A percentile compares a stretch with the other conserved stretches of the same genome.
phyloP scores from a whole-genome alignment of 108 stramenopile species.

The Skeletonema menzelii region DNA sequence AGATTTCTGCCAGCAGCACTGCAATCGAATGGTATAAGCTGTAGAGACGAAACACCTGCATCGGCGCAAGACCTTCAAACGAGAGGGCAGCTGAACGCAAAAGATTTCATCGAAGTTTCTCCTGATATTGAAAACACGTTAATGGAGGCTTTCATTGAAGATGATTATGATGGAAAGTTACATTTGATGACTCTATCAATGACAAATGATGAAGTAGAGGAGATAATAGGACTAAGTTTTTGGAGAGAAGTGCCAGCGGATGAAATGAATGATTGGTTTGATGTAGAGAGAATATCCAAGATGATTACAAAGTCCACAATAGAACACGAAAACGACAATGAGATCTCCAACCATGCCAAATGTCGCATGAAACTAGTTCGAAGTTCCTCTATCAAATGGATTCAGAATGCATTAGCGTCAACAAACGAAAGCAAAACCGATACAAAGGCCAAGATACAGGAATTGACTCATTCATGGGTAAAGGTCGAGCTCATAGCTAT shows the following conservation, averaged over 20 bases:
- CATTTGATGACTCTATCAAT: conserved; percentile 28
- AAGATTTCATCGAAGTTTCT: conserved; percentile 19
- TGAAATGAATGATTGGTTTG: conserved; percentile 43
- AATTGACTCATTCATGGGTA: conserved; percentile 36
- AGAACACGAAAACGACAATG: background rate
- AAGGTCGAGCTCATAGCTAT: conserved; percentile 43
- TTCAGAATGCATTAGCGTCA: conserved; percentile 15
- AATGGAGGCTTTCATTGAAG: conserved; percentile 37
- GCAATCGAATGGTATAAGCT: conserved; percentile 10
- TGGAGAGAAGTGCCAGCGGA: conserved; percentile 36
- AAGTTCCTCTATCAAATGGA: conserved; percentile 24
- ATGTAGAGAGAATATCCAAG: conserved; percentile 21
- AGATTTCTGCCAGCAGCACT: conserved; percentile 23
- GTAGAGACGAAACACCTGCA: conserved; percentile 12
- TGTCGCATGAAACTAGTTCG: conserved; percentile 14
- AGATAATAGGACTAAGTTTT: conserved; percentile 29
- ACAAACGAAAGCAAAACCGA: background rate
- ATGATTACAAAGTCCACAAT: conserved; percentile 7
- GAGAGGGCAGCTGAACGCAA: conserved; percentile 10
- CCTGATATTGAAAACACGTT: conserved; percentile 33
- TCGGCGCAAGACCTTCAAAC: conserved; percentile 8
- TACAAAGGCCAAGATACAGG: background rate
- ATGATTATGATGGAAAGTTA: conserved; percentile 42
- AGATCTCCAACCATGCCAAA: conserved; percentile 3
- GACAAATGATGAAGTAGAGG: background rate